A percentile compares a stretch with the other conserved stretches of the same genome.
Conservation (phyloP, 179 eudicot species). For the Patellifolia procumbens region DNA sequence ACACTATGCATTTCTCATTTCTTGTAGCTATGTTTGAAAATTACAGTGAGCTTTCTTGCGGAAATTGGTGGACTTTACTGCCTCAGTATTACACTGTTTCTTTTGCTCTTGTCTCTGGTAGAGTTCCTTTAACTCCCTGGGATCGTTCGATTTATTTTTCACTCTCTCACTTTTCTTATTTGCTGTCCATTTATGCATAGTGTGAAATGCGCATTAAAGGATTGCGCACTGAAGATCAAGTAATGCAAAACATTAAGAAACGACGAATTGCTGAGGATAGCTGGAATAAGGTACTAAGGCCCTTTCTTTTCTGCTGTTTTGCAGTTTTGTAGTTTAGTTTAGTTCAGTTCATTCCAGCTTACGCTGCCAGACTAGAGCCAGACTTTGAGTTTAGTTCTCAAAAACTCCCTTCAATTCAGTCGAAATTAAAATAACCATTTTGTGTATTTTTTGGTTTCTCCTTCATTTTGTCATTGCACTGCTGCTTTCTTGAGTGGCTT, state of each 20-base stretch:
- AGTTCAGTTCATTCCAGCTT: too few relatives aligned
- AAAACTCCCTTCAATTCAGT: too few relatives aligned
- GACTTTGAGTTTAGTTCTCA: too few relatives aligned
- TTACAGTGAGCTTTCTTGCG: conserved; percentile 86
- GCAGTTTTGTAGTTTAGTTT: background rate
- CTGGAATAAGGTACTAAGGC: conserved; percentile 67
- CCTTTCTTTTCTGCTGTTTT: background rate
- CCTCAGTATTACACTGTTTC: conserved; percentile 69
- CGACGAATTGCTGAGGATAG: conserved; percentile 59
- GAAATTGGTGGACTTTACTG: conserved; percentile 88
- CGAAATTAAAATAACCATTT: too few relatives aligned
- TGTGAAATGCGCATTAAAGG: conserved; percentile 72
- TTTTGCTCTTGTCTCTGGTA: conserved; percentile 79
- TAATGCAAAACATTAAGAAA: conserved; percentile 54
- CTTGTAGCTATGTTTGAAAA: conserved; percentile 30
- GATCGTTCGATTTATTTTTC: background rate
- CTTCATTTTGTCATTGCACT: too few relatives aligned
- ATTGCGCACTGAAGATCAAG: conserved; percentile 69
- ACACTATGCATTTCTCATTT: conserved; percentile 7
- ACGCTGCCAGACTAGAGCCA: too few relatives aligned
- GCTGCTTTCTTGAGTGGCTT: too few relatives aligned
- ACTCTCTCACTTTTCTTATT: background rate
- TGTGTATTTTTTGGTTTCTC: background rate
- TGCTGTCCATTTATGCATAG: conserved; percentile 30
- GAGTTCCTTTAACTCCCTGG: conserved; percentile 16